Conservation (phyloP, 2,329 filamentous ascomycete species). For the Coniella vitis region DNA sequence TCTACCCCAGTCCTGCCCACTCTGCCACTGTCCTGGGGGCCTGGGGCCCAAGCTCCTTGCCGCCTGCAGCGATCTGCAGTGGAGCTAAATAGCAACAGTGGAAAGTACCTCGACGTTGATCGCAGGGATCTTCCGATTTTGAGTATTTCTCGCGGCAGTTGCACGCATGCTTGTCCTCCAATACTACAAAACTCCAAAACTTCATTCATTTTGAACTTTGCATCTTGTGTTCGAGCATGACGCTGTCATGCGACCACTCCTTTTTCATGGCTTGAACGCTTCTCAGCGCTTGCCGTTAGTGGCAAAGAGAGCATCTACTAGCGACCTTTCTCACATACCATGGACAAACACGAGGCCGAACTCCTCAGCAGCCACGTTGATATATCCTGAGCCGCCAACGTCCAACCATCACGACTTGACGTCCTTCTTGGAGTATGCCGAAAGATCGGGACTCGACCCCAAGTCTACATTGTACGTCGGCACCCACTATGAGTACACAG, state of each 20-base stretch:
- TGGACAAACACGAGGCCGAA: constrained; percentile 6
- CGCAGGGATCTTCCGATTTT: no score
- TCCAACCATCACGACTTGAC: constrained; percentile 55
- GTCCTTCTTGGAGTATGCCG: constrained; percentile 59
- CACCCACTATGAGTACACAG: constrained; percentile 71
- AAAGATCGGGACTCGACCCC: constrained; percentile 46
- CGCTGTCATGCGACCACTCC: constrained; percentile 13
- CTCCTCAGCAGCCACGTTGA: constrained; percentile 19
- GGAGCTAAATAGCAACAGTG: no score
- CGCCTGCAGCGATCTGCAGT: background rate
- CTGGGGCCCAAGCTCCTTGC: constrained; percentile 11
- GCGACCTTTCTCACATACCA: background rate
- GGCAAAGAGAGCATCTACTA: background rate
- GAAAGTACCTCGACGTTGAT: no score
- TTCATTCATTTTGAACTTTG: background rate
- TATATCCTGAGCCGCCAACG: constrained; percentile 39
- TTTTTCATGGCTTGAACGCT: constrained; percentile 12
- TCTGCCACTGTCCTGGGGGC: no score
- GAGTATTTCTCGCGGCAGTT: background rate
- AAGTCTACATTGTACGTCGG: constrained; percentile 59
- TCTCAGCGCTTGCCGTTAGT: background rate
- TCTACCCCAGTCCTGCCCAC: no score
- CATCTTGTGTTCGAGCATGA: constrained; percentile 2
- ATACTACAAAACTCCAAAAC: no score
- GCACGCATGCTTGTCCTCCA: background rate